Conservation (phyloP, 164 flowering plant genomes). For the Pachysandra terminalis region DNA sequence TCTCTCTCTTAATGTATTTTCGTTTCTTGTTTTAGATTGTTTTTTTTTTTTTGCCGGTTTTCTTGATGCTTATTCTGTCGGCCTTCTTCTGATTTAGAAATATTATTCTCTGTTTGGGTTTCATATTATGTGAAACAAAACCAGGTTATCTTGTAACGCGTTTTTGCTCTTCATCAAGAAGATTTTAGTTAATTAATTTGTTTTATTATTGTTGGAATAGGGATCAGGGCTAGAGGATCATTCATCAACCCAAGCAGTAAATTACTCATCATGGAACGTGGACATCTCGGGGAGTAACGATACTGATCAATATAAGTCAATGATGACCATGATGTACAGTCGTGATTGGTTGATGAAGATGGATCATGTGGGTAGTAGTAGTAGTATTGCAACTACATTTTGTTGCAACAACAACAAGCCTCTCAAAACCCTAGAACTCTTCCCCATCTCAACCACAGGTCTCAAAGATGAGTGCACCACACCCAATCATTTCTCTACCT, state of each 20-base stretch:
- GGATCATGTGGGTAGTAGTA: too few relatives aligned
- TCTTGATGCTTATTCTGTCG: too few relatives aligned
- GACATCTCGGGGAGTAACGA: slow-evolving; percentile 13
- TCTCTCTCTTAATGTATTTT: too few relatives aligned
- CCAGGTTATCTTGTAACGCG: not conserved
- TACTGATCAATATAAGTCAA: slow-evolving; percentile 27
- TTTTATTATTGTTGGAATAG: slow-evolving; percentile 11
- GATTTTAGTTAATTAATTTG: too few relatives aligned
- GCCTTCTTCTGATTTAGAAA: not conserved
- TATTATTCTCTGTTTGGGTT: not conserved
- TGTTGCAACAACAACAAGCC: slow-evolving; percentile 28
- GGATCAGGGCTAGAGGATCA: slow-evolving; percentile 24
- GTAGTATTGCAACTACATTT: slow-evolving; percentile 19
- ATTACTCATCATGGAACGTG: slow-evolving; percentile 27
- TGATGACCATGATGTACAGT: slow-evolving; percentile 19
- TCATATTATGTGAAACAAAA: not conserved
- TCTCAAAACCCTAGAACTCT: slow-evolving; percentile 62
- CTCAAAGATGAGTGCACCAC: slow-evolving; percentile 38
- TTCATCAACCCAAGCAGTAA: slow-evolving; percentile 16
- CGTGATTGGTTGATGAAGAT: slow-evolving; percentile 39
- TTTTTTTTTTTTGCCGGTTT: not conserved
- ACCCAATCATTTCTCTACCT: slow-evolving; percentile 13
- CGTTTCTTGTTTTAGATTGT: not conserved
- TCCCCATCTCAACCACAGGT: slow-evolving; percentile 48
- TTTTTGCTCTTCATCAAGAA: not conserved